phyloP scores from a whole-genome alignment of 345 rosid genomes.

The Ceriops zippeliana region DNA sequence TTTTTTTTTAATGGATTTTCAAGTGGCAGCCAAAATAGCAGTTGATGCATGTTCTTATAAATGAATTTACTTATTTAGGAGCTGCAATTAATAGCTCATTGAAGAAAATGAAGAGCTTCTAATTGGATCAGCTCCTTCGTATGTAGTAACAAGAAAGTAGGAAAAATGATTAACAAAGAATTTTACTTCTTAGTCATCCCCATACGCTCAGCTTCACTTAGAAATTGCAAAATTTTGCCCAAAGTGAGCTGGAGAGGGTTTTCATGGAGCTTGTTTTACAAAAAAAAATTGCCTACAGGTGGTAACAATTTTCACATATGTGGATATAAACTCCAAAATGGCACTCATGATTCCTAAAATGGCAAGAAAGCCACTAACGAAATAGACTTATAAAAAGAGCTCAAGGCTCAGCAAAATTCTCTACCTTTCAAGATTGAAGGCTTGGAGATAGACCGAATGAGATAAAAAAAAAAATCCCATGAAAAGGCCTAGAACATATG shows the following conservation, averaged over 20 bases:
- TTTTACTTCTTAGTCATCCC: not conserved
- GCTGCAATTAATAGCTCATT: conserved; percentile 1
- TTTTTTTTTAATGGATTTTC: not conserved
- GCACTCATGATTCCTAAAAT: too few relatives aligned
- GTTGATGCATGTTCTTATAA: not conserved
- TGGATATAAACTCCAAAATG: too few relatives aligned
- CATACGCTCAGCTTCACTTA: not conserved
- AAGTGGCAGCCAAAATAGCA: not conserved
- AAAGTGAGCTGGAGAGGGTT: not conserved
- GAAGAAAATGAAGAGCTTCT: not conserved
- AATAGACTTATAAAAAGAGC: too few relatives aligned
- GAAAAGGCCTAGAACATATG: too few relatives aligned
- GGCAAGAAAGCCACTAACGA: too few relatives aligned
- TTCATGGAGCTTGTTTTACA: not conserved
- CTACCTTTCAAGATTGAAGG: too few relatives aligned
- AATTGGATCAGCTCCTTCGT: conserved; percentile 7
- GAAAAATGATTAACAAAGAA: not conserved
- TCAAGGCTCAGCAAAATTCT: too few relatives aligned
- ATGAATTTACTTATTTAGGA: not conserved
- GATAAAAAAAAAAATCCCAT: too few relatives aligned
- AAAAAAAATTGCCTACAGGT: not conserved
- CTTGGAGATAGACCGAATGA: too few relatives aligned
- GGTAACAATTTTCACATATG: too few relatives aligned
- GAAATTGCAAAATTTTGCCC: not conserved
- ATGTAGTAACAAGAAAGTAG: not conserved